These are phyloP conservation scores for Parmales sp. DNA, from an alignment of 108 stramenopile species.

Conservation along the genomic window DNA sequence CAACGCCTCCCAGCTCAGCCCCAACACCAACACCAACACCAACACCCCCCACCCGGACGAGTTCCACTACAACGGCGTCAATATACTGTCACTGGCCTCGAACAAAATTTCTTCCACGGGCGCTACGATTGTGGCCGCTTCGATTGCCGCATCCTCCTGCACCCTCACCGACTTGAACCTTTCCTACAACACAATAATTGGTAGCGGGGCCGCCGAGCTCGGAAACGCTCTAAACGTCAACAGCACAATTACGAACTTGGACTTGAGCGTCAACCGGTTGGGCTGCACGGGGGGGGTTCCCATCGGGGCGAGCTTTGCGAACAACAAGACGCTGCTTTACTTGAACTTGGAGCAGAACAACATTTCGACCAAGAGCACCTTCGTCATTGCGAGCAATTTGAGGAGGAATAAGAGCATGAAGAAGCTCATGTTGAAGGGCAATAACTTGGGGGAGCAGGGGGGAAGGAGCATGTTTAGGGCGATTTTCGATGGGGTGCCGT, in stretches of 20 bases:
- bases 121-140: background rate
- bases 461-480: background rate
- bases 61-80: background rate
- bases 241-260: background rate
- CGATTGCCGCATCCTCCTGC: background rate
- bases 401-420: slow-evolving; percentile 4
- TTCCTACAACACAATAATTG: background rate
- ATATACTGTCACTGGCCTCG: background rate
- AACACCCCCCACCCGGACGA: no score
- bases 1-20: no score
- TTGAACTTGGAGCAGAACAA: slow-evolving; percentile 7
- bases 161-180: background rate
- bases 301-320: background rate
- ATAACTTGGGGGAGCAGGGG: slow-evolving; percentile 1
- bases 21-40: no score
- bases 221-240: background rate
- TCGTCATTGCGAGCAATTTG: slow-evolving; percentile 4
- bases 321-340: background rate
- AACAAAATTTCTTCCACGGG: background rate
- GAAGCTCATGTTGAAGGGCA: background rate
- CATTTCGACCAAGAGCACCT: background rate
- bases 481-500: background rate
- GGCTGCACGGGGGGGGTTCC: background rate
- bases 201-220: background rate
- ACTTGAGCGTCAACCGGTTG: background rate